Conservation (phyloP, 495 filamentous ascomycete genomes). For the Penicillium soppii region DNA sequence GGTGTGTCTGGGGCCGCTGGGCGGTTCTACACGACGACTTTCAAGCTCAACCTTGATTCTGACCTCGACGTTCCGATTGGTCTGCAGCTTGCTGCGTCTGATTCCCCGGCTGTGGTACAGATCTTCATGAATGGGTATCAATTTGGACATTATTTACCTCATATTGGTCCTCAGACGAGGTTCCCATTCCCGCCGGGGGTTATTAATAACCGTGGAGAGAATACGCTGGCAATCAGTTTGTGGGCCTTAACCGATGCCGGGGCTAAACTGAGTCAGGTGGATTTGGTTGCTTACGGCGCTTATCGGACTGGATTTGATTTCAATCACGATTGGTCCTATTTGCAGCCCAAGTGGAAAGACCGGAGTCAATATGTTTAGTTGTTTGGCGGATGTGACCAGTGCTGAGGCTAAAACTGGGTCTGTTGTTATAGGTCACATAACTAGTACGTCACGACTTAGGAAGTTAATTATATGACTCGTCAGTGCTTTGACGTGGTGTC, state of each 20-base stretch:
- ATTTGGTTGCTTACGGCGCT: constrained; percentile 31
- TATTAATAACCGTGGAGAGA: constrained; percentile 44
- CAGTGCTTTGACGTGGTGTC: no score
- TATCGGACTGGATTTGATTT: constrained; percentile 48
- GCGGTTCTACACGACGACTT: constrained; percentile 57
- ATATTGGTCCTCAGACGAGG: constrained; percentile 48
- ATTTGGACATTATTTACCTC: constrained; percentile 49
- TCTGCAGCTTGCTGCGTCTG: constrained; percentile 28
- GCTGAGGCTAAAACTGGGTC: no score
- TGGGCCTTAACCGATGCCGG: constrained; percentile 45
- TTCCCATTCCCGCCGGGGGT: constrained; percentile 51
- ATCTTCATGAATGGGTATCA: constrained; percentile 47
- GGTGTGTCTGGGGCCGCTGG: constrained; percentile 53
- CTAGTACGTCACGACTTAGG: no score
- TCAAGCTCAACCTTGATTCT: constrained; percentile 50
- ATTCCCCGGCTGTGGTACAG: constrained; percentile 31
- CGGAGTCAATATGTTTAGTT: constrained; percentile 27
- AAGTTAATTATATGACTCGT: no score
- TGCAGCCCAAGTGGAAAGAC: constrained; percentile 43
- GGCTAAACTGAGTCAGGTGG: constrained; percentile 34
- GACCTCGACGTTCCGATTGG: constrained; percentile 43
- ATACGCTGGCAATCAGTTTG: constrained; percentile 46
- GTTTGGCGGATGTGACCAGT: neutral
- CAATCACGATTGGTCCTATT: constrained; percentile 40
- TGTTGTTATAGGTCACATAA: no score